Evolutionary conservation across 169 alveolate genomes (phyloP), one percentile per base, ranked within the genome.

Genomic region (Cryptosporidium felis): DNA sequence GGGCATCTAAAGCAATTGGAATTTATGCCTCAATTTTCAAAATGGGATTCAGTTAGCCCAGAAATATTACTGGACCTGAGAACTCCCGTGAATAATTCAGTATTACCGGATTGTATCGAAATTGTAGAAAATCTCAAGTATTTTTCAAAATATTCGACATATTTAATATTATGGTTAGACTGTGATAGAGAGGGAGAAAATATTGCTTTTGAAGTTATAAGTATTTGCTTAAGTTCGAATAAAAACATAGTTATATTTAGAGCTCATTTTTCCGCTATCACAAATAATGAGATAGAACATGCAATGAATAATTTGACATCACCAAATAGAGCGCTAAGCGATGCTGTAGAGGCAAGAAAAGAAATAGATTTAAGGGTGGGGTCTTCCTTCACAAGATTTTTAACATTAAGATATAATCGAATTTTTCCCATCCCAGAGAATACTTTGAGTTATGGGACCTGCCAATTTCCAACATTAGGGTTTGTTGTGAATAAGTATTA

Each of bases 401-500:
- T 96, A 88, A 95, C 99, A 0, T 49, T 94, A 40, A 90, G 93
- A 18, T 91, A 94, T 59, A 82, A 90, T 36, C 89, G 89, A 30
- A 89, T 81, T 5, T 67, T 47, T 26, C 49, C 80, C 3, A 67
- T 65, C 23, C 89, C 82, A 21, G 82, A 59, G 12, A 49, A 45
- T 5, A 59, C 89, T 1, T 80, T 93, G 40, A 95, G 99, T 82
- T 98, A 97, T 90, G 99, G 99, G 3, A 99, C 99, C 1, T 98
- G 99, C 81, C 98, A 98, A 91, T 94, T 98, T 61, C 99, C 99
- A 3, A 98, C 99, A 14, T 92, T 98, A 40, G 99, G 99, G 9
- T 97, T 98, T 85, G 97, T 98, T 14, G 99, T 97, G n/a, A 96
- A 96, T 47, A 93, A 89, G 47, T 95, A 90, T 49, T 67, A 93